phyloP scores from a whole-genome alignment of 2,329 filamentous ascomycete genomes.

The Westerdykella sp. region DNA sequence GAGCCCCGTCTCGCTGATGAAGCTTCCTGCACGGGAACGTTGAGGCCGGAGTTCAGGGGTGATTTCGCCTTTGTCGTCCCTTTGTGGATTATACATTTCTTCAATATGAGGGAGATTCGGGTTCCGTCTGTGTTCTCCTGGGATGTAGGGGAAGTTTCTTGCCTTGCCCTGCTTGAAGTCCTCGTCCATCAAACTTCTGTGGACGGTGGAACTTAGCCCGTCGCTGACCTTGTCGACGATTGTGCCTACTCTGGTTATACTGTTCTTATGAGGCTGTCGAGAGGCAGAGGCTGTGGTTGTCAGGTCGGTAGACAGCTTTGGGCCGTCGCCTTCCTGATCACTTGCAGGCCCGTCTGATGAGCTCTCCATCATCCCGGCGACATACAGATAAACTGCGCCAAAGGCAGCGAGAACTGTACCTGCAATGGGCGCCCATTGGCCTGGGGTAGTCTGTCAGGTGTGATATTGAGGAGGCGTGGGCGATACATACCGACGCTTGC shows the following conservation, averaged over 20 bases:
- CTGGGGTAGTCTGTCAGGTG: slow-evolving; percentile 21
- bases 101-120: slow-evolving; percentile 35
- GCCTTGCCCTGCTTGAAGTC: slow-evolving; percentile 45
- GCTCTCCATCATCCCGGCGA: not conserved
- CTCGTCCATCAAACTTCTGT: slow-evolving; percentile 42
- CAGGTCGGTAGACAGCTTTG: too few species aligned
- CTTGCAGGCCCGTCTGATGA: not conserved
- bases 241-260: slow-evolving; percentile 21
- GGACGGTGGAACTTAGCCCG: slow-evolving; percentile 44
- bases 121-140: slow-evolving; percentile 49
- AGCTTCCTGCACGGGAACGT: not conserved
- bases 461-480: not conserved
- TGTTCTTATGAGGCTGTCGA: too few species aligned
- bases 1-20: not conserved
- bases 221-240: slow-evolving; percentile 41
- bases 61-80: slow-evolving; percentile 27
- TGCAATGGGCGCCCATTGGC: slow-evolving; percentile 56
- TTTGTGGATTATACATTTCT: slow-evolving; percentile 37
- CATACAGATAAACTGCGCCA: slow-evolving; percentile 51
- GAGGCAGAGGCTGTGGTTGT: too few species aligned
- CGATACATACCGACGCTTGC: slow-evolving; percentile 50
- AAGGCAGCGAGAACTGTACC: slow-evolving; percentile 53
- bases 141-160: slow-evolving; percentile 50
- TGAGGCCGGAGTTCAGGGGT: slow-evolving; percentile 12
- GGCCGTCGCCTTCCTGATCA: not conserved